A percentile compares a stretch with the other conserved stretches of the same genome.
Conservation (phyloP, 2,329 filamentous ascomycete genomes). For the Fusarium subglutinans region DNA sequence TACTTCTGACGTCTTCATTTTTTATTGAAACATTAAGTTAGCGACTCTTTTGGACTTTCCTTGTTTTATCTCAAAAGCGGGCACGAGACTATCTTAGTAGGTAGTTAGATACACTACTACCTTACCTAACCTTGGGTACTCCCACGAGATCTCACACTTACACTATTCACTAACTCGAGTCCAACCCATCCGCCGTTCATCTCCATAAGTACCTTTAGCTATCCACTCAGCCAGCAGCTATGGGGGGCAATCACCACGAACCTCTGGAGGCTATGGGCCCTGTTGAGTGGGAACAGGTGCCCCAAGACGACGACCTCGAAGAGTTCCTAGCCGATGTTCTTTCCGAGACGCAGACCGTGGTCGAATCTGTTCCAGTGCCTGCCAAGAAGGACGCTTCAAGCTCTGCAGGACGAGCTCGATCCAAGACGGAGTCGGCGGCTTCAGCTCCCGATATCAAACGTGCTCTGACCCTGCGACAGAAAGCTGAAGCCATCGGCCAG, state of each 20-base stretch:
- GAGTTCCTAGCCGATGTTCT: slow-evolving; percentile 69
- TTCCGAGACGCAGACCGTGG: slow-evolving; percentile 72
- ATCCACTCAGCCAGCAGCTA: slow-evolving; percentile 40
- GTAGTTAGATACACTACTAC: too few relatives aligned
- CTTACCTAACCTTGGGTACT: background rate
- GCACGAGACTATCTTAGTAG: background rate
- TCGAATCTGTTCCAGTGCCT: slow-evolving; percentile 76
- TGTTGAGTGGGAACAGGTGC: slow-evolving; percentile 60
- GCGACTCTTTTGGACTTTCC: background rate
- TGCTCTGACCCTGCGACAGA: slow-evolving; percentile 52
- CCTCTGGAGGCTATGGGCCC: slow-evolving; percentile 67
- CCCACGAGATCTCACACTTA: background rate
- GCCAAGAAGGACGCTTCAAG: slow-evolving; percentile 49
- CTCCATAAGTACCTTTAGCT: background rate
- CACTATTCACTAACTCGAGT: background rate
- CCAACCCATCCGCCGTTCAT: background rate
- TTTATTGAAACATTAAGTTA: background rate
- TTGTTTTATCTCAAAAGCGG: slow-evolving; percentile 13
- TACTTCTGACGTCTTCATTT: slow-evolving; percentile 31
- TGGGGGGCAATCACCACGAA: slow-evolving; percentile 65
- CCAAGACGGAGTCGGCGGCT: slow-evolving; percentile 64
- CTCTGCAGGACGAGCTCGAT: slow-evolving; percentile 60
- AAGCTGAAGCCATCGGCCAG: slow-evolving; percentile 58
- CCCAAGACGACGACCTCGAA: slow-evolving; percentile 60
- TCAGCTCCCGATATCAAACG: slow-evolving; percentile 61